phyloP scores from a whole-genome alignment of 495 filamentous ascomycete species.

The Niebla homalea region DNA sequence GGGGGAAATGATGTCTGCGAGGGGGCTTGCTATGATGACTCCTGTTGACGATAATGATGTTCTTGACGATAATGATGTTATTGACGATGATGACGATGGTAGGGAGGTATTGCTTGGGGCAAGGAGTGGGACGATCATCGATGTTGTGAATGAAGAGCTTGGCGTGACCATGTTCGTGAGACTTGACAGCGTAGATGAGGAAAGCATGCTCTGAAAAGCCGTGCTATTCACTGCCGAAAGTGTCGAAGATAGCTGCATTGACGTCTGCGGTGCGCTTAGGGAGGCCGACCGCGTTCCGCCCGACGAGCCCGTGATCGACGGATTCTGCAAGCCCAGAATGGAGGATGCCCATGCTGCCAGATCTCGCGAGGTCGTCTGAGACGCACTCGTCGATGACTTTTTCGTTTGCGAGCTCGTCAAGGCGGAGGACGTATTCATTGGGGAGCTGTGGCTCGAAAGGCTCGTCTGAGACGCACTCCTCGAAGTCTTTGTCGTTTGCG shows the following conservation, averaged over 20 bases:
- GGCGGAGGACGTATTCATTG: background rate
- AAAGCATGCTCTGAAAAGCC: background rate
- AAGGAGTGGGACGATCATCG: background rate
- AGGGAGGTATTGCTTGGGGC: background rate
- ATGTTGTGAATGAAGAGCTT: background rate
- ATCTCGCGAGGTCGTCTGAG: no score
- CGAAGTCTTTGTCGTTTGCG: background rate
- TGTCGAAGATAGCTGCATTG: background rate
- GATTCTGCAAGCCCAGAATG: background rate
- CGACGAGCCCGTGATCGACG: background rate
- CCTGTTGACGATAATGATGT: background rate
- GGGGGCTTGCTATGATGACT: background rate
- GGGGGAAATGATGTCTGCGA: background rate
- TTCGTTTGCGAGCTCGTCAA: background rate
- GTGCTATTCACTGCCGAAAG: background rate
- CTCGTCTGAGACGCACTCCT: no score
- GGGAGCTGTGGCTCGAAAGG: background rate
- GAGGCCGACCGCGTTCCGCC: background rate
- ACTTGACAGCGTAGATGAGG: background rate
- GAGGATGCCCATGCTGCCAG: background rate
- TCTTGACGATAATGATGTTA: background rate
- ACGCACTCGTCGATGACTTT: background rate
- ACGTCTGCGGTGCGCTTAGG: background rate
- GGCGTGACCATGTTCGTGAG: background rate
- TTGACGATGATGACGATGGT: background rate